Evolutionary conservation across 2,329 filamentous ascomycete species (phyloP).

Genomic region (Endoconidiophora laricicola): DNA sequence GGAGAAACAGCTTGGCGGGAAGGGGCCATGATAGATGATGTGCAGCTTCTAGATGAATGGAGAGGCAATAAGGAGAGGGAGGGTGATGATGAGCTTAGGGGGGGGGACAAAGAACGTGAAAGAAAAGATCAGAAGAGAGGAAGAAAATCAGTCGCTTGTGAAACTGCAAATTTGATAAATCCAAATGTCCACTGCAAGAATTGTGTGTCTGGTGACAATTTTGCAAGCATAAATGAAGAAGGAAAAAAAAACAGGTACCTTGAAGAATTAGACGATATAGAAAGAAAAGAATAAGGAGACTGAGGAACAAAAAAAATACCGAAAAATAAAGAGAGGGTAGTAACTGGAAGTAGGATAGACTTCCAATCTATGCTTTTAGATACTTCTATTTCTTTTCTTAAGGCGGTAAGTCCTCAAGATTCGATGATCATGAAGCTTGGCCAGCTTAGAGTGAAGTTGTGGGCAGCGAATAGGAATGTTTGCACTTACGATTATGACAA

Average conservation of each 20-base stretch:
- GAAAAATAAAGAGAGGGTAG: too few species aligned
- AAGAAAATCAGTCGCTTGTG: background rate
- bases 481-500: background rate
- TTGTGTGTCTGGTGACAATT: too few species aligned
- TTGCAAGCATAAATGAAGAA: background rate
- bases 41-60: background rate
- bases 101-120: background rate
- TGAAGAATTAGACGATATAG: background rate
- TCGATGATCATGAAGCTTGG: too few species aligned
- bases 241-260: background rate
- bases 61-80: background rate
- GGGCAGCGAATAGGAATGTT: background rate
- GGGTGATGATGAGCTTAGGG: background rate
- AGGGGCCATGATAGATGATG: slow-evolving; percentile 23
- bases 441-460: too few species aligned
- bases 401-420: too few species aligned
- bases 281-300: too few species aligned
- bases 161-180: background rate
- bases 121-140: background rate
- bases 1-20: slow-evolving; percentile 29
- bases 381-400: background rate
- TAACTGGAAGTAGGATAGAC: too few species aligned
- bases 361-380: background rate
- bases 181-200: background rate
- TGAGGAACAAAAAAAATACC: too few species aligned